Percentiles rank a stretch among this genome's conserved stretches.
phyloP scores from a whole-genome alignment of 768 basidiomycete genomes.

The Polyporus arcularius region DNA sequence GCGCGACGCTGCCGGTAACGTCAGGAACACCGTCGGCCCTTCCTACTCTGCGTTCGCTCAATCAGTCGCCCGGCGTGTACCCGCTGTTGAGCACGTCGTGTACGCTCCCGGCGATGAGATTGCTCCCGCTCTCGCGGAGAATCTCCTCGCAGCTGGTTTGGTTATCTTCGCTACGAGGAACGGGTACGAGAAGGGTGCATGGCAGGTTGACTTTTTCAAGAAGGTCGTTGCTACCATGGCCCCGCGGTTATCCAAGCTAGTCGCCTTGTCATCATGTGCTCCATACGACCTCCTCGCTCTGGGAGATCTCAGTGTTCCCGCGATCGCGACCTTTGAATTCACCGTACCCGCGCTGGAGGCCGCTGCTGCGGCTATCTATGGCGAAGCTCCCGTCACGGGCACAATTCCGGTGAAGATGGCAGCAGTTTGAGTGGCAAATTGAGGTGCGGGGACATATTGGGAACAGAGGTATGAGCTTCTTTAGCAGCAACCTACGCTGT shows the following conservation, averaged over 20 bases:
- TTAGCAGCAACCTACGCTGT: too few relatives aligned
- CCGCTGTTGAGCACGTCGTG: conserved; percentile 45
- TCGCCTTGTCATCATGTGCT: conserved; percentile 62
- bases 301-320: conserved; percentile 31
- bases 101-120: conserved; percentile 35
- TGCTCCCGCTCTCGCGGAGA: conserved; percentile 4
- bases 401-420: conserved; percentile 30
- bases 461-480: too few relatives aligned
- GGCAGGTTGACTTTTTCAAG: conserved; percentile 51
- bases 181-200: conserved; percentile 49
- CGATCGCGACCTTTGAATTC: conserved; percentile 60
- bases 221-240: conserved; percentile 25
- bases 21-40: conserved; percentile 59
- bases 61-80: conserved; percentile 33
- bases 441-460: too few relatives aligned
- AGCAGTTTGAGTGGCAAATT: too few relatives aligned
- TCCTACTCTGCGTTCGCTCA: conserved; percentile 53
- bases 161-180: conserved; percentile 62
- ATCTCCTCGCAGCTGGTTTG: conserved; percentile 18
- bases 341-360: conserved; percentile 52
- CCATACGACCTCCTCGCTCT: conserved; percentile 57
- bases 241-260: conserved; percentile 31
- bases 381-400: conserved; percentile 31
- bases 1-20: conserved; percentile 41
- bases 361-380: conserved; percentile 46